phyloP scores from a whole-genome alignment of 208 protist genomes.

The Entamoeba moshkovskii region DNA sequence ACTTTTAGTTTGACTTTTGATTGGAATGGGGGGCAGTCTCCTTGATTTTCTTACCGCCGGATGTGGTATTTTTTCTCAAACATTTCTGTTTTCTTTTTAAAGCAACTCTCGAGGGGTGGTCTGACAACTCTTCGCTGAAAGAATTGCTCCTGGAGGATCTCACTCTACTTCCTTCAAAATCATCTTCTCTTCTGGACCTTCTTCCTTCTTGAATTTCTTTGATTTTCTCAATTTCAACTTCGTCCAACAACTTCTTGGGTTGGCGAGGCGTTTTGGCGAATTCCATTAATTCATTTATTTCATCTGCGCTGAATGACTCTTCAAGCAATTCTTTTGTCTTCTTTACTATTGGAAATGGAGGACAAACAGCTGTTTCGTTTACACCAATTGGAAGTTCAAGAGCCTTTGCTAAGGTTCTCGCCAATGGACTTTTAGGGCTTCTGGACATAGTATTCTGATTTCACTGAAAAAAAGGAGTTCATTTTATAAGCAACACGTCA shows the following conservation, averaged over 20 bases:
- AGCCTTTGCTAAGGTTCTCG: background rate
- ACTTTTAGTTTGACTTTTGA: too few relatives aligned
- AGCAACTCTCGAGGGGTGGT: too few relatives aligned
- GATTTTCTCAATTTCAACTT: background rate
- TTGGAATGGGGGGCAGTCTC: too few relatives aligned
- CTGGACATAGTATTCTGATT: too few relatives aligned
- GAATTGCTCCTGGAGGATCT: too few relatives aligned
- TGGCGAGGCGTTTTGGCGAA: background rate
- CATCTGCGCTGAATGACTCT: background rate
- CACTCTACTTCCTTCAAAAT: background rate
- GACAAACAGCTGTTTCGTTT: background rate
- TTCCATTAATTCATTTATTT: background rate
- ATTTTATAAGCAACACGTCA: too few relatives aligned
- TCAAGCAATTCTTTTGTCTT: background rate
- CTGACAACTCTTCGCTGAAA: too few relatives aligned
- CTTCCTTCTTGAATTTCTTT: background rate
- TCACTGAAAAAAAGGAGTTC: too few relatives aligned
- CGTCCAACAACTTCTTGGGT: background rate
- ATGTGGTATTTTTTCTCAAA: too few relatives aligned
- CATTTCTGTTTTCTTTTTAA: too few relatives aligned
- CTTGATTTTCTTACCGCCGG: too few relatives aligned
- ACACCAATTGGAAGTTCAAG: background rate
- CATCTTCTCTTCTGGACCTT: background rate
- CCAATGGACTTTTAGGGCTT: background rate
- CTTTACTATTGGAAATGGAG: background rate